A percentile compares a stretch with the other conserved stretches of the same genome.
Evolutionary conservation across 306 rosid genomes (phyloP).

Genomic region (Pterocarpus santalinus): DNA sequence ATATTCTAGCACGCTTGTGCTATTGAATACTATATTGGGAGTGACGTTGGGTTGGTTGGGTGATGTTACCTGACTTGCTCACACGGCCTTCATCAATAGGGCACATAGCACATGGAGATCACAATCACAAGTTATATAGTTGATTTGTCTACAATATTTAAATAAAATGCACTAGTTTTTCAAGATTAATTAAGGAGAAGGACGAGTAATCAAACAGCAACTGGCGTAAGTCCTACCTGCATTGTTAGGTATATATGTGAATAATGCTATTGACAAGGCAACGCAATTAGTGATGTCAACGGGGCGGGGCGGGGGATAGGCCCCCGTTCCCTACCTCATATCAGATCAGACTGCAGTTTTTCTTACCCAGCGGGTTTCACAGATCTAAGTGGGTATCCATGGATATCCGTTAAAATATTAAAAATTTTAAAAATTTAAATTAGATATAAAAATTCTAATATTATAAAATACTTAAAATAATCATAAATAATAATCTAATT

Average conservation of each 20-base stretch:
- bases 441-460: no score
- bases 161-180: neutral
- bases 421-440: no score
- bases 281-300: no score
- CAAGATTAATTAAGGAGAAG: neutral
- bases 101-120: neutral
- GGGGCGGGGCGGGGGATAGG: no score
- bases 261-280: neutral
- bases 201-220: neutral
- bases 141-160: neutral
- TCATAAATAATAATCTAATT: no score
- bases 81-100: neutral
- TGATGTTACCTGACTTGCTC: conserved; percentile 10
- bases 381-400: no score
- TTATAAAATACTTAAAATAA: no score
- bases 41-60: neutral
- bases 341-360: no score
- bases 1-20: neutral
- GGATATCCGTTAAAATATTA: no score
- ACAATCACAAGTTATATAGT: neutral
- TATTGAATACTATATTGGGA: neutral
- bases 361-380: no score
- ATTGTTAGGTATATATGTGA: neutral
- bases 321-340: no score
- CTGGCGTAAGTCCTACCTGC: neutral